Base-by-base conservation (phyloP, 139 green algal species). In the Tetratostichococcus sp. region DNA sequence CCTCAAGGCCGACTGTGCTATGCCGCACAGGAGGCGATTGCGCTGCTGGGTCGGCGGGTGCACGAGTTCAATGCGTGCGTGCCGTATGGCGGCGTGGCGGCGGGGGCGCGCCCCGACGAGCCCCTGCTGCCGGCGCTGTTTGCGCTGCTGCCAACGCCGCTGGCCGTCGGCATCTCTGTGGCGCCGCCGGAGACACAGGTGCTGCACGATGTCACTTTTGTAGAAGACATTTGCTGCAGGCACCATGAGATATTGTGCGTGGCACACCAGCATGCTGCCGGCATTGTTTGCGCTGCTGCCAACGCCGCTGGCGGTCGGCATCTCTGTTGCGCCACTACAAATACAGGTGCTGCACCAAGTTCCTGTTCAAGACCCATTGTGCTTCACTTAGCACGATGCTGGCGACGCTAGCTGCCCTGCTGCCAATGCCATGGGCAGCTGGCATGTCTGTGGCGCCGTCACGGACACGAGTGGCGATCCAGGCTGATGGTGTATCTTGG, bases 61-160 rank as follows among this genome's bases (percentile, higher is more conserved):
- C 74, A 82, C 70, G 88, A 97, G 81, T 92, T 94, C 84, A 95
- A 94, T 74, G 89, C 91, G 0, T 91, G 86, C 70, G 77, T 96
- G 50, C 86, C 91, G 0, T 94, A 93, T 43, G 39, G 66, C 22
- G 92, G 92, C 19, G 71, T 94, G 25, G 34, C 75, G 17, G 25
- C 73, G 23, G 71, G 75, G 65, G 77, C 35, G 39, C 33, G 62
- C 35, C 57, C 71, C 6, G 83, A 87, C 30, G 77, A 87, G 1
- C 59, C 69, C 0, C 62, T 70, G 17, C 71, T 83, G 16, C 65
- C 69, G 25, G 73, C 82, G 11, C 69, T 92, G 22, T 35, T 87
- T 30, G 74, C 80, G 28, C 80, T 93, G 79, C 75, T 94, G 71
- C 83, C 84, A 33, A 59, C 74, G 1, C 79, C 87, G 28, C 80